Percentiles rank a stretch among this genome's conserved stretches.
These are phyloP conservation scores for Pelargonium myrrhifolium DNA, from an alignment of 441 rosid species.

Conservation along the genomic window DNA sequence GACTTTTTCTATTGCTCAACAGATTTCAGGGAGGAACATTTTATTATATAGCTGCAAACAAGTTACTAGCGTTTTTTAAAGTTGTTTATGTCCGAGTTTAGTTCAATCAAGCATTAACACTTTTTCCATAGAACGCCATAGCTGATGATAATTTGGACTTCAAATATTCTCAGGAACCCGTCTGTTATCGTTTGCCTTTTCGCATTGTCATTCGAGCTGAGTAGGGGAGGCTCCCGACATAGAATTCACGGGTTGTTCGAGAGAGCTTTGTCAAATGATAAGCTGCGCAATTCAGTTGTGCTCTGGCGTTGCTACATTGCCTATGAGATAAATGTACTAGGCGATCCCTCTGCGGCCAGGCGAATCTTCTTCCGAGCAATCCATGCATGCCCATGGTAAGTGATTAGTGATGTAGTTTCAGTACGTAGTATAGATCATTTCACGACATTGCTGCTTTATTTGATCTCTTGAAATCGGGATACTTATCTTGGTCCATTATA, in stretches of 20 bases:
- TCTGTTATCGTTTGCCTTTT: conserved; percentile 67
- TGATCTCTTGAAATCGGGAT: not conserved
- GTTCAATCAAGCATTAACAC: not conserved
- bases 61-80: too few species aligned
- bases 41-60: too few species aligned
- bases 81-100: not conserved
- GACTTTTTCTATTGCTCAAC: too few species aligned
- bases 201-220: conserved; percentile 77
- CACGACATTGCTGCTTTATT: not conserved
- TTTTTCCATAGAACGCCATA: not conserved
- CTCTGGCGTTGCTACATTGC: conserved; percentile 84
- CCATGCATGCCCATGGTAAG: conserved; percentile 92
- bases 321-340: conserved; percentile 58
- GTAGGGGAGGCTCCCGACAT: conserved; percentile 53
- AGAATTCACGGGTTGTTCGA: conserved; percentile 84
- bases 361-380: conserved; percentile 82
- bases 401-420: conserved; percentile 6
- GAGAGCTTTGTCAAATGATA: conserved; percentile 68
- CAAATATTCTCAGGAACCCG: conserved; percentile 49
- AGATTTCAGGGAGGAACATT: too few species aligned
- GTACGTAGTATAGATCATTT: not conserved
- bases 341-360: conserved; percentile 60
- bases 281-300: conserved; percentile 47
- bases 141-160: conserved; percentile 4
- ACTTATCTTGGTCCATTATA: not conserved